Conservation (phyloP, 1,284 basidiomycete species). For the Leccinum solheimii region DNA sequence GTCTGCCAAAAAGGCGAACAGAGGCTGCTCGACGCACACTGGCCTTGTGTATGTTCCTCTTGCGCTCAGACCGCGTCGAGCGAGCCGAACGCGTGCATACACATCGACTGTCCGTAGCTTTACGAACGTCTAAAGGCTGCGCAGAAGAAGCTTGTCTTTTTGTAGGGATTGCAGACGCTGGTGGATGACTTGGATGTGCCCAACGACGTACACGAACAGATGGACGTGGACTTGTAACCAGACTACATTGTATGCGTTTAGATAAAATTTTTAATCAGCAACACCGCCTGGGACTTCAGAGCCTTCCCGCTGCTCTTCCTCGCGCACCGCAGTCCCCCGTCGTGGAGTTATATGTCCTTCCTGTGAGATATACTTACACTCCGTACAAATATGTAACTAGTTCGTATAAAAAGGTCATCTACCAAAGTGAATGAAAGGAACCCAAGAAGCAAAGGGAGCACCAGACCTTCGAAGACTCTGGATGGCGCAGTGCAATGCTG, state of each 20-base stretch:
- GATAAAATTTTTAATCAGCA: too few relatives aligned
- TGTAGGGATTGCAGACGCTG: conserved; percentile 39
- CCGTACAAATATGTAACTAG: too few relatives aligned
- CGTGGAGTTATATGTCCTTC: too few relatives aligned
- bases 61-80: conserved; percentile 59
- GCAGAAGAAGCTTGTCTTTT: conserved; percentile 48
- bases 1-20: conserved; percentile 45
- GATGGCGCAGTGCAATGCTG: not conserved
- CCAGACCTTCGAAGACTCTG: not conserved
- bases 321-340: too few relatives aligned
- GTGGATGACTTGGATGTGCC: conserved; percentile 32
- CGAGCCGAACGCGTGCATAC: conserved; percentile 75
- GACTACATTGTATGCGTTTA: too few relatives aligned
- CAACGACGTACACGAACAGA: not conserved
- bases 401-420: not conserved
- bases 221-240: conserved; percentile 6
- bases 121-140: conserved; percentile 72
- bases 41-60: conserved; percentile 67
- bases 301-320: too few relatives aligned
- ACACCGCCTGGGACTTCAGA: too few relatives aligned
- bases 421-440: not conserved
- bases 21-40: conserved; percentile 47
- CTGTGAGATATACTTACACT: too few relatives aligned
- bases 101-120: conserved; percentile 82
- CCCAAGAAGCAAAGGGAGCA: not conserved